Percentiles rank a stretch among this genome's conserved stretches.
Evolutionary conservation across 2,329 filamentous ascomycete genomes (phyloP).

Genomic region (Sporothrix euskadiensis): DNA sequence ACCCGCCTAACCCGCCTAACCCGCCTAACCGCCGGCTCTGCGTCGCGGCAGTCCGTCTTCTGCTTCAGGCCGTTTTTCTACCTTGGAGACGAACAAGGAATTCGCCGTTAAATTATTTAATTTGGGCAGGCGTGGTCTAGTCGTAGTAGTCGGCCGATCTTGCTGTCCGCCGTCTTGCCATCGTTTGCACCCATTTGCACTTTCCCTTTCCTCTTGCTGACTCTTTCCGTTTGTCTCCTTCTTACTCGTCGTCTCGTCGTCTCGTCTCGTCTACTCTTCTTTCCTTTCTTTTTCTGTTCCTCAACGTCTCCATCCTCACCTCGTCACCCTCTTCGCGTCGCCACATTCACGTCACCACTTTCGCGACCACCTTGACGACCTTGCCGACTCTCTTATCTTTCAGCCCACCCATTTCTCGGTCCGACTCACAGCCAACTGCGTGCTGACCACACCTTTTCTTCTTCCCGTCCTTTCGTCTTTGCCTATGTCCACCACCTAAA

Average conservation of each 20-base stretch:
- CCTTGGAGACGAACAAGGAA: constrained; percentile 18
- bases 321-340: not conserved
- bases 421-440: not conserved
- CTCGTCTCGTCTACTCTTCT: not conserved
- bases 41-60: not conserved
- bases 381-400: constrained; percentile 17
- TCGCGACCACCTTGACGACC: not conserved
- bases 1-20: constrained; percentile 1
- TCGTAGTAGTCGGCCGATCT: not conserved
- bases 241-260: not conserved
- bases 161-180: not conserved
- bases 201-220: not conserved
- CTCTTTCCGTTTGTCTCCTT: not conserved
- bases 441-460: not conserved
- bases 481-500: not conserved
- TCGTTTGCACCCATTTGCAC: not conserved
- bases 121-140: not conserved
- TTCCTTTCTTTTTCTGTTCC: not conserved
- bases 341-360: not conserved
- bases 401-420: not conserved
- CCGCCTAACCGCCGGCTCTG: constrained; percentile 15
- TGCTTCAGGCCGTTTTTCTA: not conserved
- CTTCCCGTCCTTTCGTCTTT: too few relatives aligned
- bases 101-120: constrained; percentile 23
- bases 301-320: not conserved